phyloP scores from a whole-genome alignment of 2,329 filamentous ascomycete genomes.

The Microcyclospora tardicrescens region DNA sequence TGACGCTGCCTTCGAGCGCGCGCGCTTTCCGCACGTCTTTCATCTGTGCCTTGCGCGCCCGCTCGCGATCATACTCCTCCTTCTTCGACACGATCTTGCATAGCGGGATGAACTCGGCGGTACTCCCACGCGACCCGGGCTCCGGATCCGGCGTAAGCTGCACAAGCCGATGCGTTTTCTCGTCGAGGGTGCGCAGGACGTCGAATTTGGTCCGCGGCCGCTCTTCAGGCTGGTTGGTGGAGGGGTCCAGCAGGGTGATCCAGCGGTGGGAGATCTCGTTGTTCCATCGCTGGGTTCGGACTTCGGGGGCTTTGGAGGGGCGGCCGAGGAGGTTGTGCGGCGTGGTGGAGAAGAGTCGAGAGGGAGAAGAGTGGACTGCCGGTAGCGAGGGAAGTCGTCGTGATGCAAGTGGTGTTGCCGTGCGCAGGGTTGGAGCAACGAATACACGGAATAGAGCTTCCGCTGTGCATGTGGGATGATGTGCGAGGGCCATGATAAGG shows the following conservation, averaged over 20 bases:
- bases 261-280: conserved; percentile 33
- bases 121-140: conserved; percentile 2
- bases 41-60: conserved; percentile 27
- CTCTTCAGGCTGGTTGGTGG: conserved; percentile 23
- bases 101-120: conserved; percentile 42
- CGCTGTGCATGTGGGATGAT: conserved; percentile 2
- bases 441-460: conserved; percentile 34
- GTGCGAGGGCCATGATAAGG: too few species aligned
- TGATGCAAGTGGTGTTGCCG: conserved; percentile 3
- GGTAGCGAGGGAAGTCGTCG: conserved; percentile 11
- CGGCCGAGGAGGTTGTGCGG: neutral
- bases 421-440: conserved; percentile 22
- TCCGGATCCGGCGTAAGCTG: neutral
- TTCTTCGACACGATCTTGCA: conserved; percentile 57
- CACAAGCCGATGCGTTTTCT: conserved; percentile 34
- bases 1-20: conserved; percentile 38
- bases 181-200: conserved; percentile 36
- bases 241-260: conserved; percentile 32
- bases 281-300: conserved; percentile 33
- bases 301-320: conserved; percentile 22
- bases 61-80: conserved; percentile 35
- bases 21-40: conserved; percentile 35
- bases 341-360: conserved; percentile 17
- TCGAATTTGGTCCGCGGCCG: conserved; percentile 18
- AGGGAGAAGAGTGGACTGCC: conserved; percentile 12